Evolutionary conservation across 495 filamentous ascomycete species (phyloP).

Genomic region (Penicillium chermesinum): DNA sequence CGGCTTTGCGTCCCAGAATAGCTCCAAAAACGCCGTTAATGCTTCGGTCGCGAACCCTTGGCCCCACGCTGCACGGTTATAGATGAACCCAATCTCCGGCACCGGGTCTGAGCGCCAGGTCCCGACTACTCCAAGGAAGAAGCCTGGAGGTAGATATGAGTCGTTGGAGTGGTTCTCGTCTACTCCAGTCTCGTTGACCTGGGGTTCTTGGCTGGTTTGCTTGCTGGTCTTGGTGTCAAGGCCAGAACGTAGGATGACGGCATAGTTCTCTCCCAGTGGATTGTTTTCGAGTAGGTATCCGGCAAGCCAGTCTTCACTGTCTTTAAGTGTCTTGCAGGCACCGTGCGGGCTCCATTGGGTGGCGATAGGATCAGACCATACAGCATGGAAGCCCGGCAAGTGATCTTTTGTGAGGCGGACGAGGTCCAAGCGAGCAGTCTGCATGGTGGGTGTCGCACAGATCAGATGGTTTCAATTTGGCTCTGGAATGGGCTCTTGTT

Average conservation of each 20-base stretch:
- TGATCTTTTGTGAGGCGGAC: constrained; percentile 14
- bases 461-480: no score
- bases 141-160: constrained; percentile 1
- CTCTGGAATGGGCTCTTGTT: no score
- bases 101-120: constrained; percentile 11
- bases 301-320: constrained; percentile 16
- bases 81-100: constrained; percentile 28
- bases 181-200: no score
- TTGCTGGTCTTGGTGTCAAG: neutral
- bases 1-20: constrained; percentile 23
- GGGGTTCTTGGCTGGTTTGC: neutral
- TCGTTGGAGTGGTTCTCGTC: neutral
- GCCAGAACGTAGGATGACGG: constrained; percentile 9
- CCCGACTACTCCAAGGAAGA: constrained; percentile 8
- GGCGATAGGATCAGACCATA: constrained; percentile 20
- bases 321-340: constrained; percentile 11
- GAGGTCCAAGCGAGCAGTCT: constrained; percentile 13
- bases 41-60: constrained; percentile 30
- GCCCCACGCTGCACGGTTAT: constrained; percentile 24
- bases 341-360: constrained; percentile 21
- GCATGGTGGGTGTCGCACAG: constrained; percentile 6
- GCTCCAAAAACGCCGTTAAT: constrained; percentile 17
- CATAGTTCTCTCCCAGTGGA: constrained; percentile 18
- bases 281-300: constrained; percentile 9
- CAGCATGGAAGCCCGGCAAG: constrained; percentile 11